Conservation (phyloP, 169 alveolate genomes). For the Plasmodium chabaudi region DNA sequence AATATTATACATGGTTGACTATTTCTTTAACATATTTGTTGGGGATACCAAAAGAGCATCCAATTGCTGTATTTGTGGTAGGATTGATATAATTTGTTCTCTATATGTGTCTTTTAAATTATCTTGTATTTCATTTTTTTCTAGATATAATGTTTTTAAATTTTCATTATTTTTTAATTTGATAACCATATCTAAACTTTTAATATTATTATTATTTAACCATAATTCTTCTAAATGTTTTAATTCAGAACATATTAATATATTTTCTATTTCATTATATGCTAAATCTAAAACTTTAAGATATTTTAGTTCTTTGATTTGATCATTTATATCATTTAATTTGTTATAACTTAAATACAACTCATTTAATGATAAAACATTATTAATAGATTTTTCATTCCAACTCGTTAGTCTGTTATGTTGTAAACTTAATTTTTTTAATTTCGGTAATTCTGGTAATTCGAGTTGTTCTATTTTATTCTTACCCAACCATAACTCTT, state of each 20-base stretch:
- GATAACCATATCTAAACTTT: conserved; percentile 78
- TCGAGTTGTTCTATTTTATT: conserved; percentile 87
- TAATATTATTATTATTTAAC: conserved; percentile 85
- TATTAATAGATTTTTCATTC: conserved; percentile 77
- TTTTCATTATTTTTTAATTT: conserved; percentile 70
- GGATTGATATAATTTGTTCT: conserved; percentile 78
- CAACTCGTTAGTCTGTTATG: conserved; percentile 85
- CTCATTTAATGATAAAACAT: conserved; percentile 79
- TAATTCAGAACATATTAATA: conserved; percentile 77
- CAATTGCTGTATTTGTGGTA: conserved; percentile 79
- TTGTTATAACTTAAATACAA: conserved; percentile 87
- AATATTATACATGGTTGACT: not conserved
- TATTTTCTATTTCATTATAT: conserved; percentile 80
- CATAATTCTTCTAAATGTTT: conserved; percentile 85
- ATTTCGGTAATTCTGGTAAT: conserved; percentile 80
- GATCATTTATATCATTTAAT: conserved; percentile 57
- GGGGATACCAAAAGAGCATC: conserved; percentile 27
- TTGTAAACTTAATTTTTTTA: conserved; percentile 86
- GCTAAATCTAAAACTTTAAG: conserved; percentile 86
- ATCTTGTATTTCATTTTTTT: conserved; percentile 86
- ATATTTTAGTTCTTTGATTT: conserved; percentile 9
- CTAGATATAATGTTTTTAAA: conserved; percentile 85
- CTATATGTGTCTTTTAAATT: conserved; percentile 88
- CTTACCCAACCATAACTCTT: conserved; percentile 91
- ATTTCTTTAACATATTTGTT: not conserved